Base-by-base conservation (phyloP, 331 rosid species). In the Quercus phellos region DNA sequence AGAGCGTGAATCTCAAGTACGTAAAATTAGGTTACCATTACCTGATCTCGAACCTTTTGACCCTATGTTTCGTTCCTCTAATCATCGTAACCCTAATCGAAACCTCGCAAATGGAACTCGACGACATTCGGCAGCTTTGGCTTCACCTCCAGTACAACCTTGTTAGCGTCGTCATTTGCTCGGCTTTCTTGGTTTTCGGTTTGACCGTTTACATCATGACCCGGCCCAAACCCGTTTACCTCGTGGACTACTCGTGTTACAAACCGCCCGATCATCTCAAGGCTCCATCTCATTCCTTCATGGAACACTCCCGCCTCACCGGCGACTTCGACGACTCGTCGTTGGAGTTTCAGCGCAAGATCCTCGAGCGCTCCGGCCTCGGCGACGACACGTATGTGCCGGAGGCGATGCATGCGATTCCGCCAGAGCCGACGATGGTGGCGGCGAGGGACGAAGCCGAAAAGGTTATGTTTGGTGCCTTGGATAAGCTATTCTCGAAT, bases 11-110 rank as follows among this genome's bases (percentile, higher is more conserved):
- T 78, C 91, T 89, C 68, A 87, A 89, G 78, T 85, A 89, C 84
- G 90, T 89, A 13, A 89, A 89, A 78, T 68, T 89, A 75, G 93
- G 93, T 10, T 89, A 89, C 81, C 93, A 87, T 70, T 89, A 89
- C 72, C 61, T 89, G 7, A 89, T 89, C 85, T 74, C 93, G 10
- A 85, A 89, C 59, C 82, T 89, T 4, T 60, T 89, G 3, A 83
- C 93, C 78, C 34, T 89, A 26, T 85, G 83, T 34, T 71, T 87
- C 30, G 72, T 87, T 0, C 93, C 93, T 18, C 63, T 89, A 12
- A 85, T 87, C 46, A 46, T 81, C 66, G 71, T 81, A 19, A 89
- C 90, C 54, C 69, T 87, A 35, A 85, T 89, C 75, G 89, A 89
- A 59, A 84, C 80, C 24, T 85, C 88, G 24, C 90, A 85, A 27